Evolutionary conservation across 306 rosid species (phyloP).

Genomic region (Lathyrus oleraceus): DNA sequence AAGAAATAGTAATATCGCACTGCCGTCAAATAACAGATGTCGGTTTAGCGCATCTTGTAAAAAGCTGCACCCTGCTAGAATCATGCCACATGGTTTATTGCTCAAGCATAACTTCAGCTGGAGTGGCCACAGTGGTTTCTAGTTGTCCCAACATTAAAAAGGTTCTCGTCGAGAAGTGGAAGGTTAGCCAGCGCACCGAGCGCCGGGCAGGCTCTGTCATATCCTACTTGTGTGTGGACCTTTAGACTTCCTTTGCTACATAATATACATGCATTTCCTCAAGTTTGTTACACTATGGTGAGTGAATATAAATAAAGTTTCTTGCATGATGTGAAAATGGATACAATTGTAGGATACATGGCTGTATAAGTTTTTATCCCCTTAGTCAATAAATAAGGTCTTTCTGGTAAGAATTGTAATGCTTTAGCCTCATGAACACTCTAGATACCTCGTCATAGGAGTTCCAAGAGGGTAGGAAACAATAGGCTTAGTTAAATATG

Average conservation of each 20-base stretch:
- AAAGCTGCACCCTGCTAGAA: constrained; percentile 64
- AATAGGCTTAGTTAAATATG: constrained; percentile 24
- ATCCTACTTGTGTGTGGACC: constrained; percentile 81
- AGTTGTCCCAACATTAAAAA: constrained; percentile 81
- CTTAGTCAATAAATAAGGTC: constrained; percentile 12
- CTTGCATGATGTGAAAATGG: constrained; percentile 9
- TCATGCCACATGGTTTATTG: constrained; percentile 95
- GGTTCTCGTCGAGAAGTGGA: constrained; percentile 92
- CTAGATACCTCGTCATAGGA: constrained; percentile 9
- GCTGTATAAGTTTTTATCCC: background rate
- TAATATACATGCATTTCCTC: constrained; percentile 14
- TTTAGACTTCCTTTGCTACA: constrained; percentile 36
- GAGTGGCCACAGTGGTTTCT: constrained; percentile 87
- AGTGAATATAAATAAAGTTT: constrained; percentile 23
- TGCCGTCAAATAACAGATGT: constrained; percentile 91
- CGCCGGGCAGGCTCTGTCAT: constrained; percentile 81
- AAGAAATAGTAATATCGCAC: constrained; percentile 77
- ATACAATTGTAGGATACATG: constrained; percentile 21
- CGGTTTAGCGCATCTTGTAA: constrained; percentile 78
- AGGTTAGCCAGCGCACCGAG: constrained; percentile 87
- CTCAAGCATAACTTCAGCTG: constrained; percentile 71
- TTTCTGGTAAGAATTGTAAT: constrained; percentile 24
- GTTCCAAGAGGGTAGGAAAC: constrained; percentile 18
- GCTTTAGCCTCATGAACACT: constrained; percentile 1
- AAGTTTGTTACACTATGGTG: constrained; percentile 1